These are phyloP conservation scores for Exophiala aquamarina DNA, from an alignment of 2,329 filamentous ascomycete genomes.

Conservation along the genomic window DNA sequence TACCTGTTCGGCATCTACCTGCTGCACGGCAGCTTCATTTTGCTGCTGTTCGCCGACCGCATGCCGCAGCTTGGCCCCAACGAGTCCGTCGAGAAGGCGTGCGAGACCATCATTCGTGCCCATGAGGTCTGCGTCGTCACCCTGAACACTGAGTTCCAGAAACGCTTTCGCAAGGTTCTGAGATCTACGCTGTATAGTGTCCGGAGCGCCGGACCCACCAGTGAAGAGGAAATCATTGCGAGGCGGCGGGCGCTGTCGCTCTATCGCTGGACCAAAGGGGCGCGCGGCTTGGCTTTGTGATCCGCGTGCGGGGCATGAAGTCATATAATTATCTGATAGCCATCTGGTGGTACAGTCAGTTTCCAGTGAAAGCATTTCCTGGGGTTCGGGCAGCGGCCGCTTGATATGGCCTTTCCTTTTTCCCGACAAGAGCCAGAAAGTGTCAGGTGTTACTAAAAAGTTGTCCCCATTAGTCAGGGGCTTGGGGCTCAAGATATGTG, in stretches of 20 bases:
- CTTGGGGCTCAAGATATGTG: no score
- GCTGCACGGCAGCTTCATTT: slow-evolving; percentile 51
- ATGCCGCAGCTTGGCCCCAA: slow-evolving; percentile 36
- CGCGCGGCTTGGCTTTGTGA: slow-evolving; percentile 36
- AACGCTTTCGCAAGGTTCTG: slow-evolving; percentile 57
- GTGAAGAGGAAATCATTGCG: slow-evolving; percentile 45
- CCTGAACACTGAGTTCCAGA: slow-evolving; percentile 51
- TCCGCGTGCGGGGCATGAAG: no score
- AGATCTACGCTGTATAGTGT: slow-evolving; percentile 49
- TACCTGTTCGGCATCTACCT: slow-evolving; percentile 55
- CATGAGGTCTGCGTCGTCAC: slow-evolving; percentile 54
- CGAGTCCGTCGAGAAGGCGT: slow-evolving; percentile 44
- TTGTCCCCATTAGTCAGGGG: no score
- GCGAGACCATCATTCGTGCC: slow-evolving; percentile 51
- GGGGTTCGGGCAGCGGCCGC: no score
- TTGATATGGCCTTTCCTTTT: no score
- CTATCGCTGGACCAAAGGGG: slow-evolving; percentile 53
- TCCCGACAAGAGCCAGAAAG: no score
- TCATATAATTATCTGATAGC: no score
- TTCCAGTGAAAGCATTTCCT: no score
- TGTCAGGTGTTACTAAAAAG: no score
- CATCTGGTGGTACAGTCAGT: no score
- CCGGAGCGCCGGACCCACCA: slow-evolving; percentile 37
- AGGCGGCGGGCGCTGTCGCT: slow-evolving; percentile 48
- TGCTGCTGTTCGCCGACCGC: slow-evolving; percentile 50